Evolutionary conservation across 352 stramenopile species (phyloP).

Genomic region (Bremia lactucae): DNA sequence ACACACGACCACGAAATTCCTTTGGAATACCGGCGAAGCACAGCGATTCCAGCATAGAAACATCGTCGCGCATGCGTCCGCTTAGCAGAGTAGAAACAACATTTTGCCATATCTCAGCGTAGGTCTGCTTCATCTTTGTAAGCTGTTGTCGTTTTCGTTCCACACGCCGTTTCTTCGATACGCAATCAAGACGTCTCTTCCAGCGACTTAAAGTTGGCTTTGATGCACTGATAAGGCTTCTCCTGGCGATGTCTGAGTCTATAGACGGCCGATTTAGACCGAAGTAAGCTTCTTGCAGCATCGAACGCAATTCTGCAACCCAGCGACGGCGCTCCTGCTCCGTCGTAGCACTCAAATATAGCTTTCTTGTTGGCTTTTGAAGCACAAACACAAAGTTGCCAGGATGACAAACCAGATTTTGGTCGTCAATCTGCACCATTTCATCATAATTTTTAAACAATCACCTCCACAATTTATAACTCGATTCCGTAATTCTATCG

Average conservation of each 20-base stretch:
- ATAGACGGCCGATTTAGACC: constrained; percentile 6
- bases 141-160: constrained; percentile 53
- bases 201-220: constrained; percentile 18
- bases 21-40: constrained; percentile 80
- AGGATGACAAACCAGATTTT: constrained; percentile 61
- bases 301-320: constrained; percentile 40
- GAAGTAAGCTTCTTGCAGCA: constrained; percentile 23
- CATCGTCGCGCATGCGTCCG: constrained; percentile 17
- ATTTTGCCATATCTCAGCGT: constrained; percentile 64
- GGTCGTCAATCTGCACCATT: constrained; percentile 58
- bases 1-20: constrained; percentile 66
- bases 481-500: not conserved
- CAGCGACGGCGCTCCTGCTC: constrained; percentile 62
- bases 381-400: constrained; percentile 79
- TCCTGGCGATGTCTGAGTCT: constrained; percentile 21
- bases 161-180: constrained; percentile 51
- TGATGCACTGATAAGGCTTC: constrained; percentile 30
- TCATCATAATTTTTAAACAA: not conserved
- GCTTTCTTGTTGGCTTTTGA: constrained; percentile 28
- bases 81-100: constrained; percentile 41
- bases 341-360: constrained; percentile 67
- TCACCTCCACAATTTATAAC: not conserved
- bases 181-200: constrained; percentile 19
- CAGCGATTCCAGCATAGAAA: constrained; percentile 41
- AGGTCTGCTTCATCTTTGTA: constrained; percentile 61